Evolutionary conservation across 441 rosid genomes (phyloP).

Genomic region (Eruca vesicaria): DNA sequence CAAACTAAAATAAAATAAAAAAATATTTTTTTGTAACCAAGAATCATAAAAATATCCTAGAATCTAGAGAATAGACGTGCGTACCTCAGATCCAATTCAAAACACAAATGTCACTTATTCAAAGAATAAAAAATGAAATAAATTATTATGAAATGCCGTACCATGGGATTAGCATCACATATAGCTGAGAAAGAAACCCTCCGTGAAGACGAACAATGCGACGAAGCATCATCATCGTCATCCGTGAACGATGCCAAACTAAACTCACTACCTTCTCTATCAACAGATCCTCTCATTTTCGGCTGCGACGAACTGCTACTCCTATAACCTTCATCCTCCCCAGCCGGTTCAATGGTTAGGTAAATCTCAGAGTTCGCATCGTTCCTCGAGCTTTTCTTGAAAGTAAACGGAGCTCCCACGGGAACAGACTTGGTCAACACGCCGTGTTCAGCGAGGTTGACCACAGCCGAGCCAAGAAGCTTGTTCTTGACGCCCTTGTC

Average conservation of each 20-base stretch:
- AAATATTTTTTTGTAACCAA: background rate
- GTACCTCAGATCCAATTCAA: background rate
- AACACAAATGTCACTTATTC: background rate
- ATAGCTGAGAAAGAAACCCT: conserved; percentile 46
- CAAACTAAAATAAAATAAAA: no score
- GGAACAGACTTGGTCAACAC: conserved; percentile 43
- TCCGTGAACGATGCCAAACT: conserved; percentile 72
- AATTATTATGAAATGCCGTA: conserved; percentile 10
- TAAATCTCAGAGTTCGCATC: conserved; percentile 50
- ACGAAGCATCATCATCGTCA: conserved; percentile 56
- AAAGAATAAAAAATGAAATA: background rate
- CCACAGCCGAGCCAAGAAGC: conserved; percentile 63
- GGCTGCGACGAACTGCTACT: conserved; percentile 60
- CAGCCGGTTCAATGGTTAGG: conserved; percentile 59
- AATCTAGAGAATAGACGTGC: background rate
- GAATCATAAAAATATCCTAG: background rate
- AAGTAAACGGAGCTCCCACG: conserved; percentile 49
- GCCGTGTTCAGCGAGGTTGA: conserved; percentile 77
- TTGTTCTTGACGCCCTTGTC: conserved; percentile 59
- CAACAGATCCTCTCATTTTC: conserved; percentile 33
- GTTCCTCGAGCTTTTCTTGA: conserved; percentile 62
- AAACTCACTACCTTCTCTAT: conserved; percentile 56
- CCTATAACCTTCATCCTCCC: conserved; percentile 55
- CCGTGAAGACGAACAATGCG: conserved; percentile 48
- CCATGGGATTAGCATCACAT: conserved; percentile 48